Evolutionary conservation across 108 stramenopile species (phyloP).

Genomic region (Asterionellopsis glacialis): DNA sequence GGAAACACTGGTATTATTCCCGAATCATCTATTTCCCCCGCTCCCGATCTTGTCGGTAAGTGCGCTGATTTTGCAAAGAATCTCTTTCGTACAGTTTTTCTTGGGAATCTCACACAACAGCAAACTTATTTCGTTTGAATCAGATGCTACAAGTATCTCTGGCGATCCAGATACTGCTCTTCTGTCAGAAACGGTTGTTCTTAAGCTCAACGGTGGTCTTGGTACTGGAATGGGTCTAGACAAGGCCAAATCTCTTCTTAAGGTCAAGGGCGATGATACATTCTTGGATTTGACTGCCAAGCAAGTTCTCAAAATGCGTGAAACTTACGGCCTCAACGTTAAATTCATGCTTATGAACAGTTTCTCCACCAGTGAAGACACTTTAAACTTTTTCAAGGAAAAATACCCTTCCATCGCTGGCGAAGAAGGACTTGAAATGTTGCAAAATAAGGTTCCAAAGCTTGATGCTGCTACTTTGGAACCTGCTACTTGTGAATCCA

Average conservation of each 20-base stretch:
- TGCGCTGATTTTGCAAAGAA: constrained; percentile 23
- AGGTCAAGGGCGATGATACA: constrained; percentile 96
- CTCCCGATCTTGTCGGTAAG: constrained; percentile 82
- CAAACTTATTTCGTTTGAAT: too few relatives aligned
- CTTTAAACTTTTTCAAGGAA: constrained; percentile 82
- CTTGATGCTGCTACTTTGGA: constrained; percentile 85
- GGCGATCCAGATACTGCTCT: constrained; percentile 61
- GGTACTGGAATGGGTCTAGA: constrained; percentile 99
- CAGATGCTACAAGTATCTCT: constrained; percentile 15
- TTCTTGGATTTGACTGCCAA: constrained; percentile 99
- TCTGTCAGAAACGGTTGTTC: constrained; percentile 89
- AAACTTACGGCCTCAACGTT: constrained; percentile 87
- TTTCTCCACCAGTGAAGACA: constrained; percentile 96
- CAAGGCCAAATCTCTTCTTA: constrained; percentile 96
- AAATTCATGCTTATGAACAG: constrained; percentile 99
- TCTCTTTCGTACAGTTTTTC: too few relatives aligned
- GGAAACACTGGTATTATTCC: constrained; percentile 97
- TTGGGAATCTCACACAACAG: too few relatives aligned
- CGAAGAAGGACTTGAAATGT: constrained; percentile 96
- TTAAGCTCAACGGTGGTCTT: constrained; percentile 99
- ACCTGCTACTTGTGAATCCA: constrained; percentile 76
- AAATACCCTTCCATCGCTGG: constrained; percentile 83
- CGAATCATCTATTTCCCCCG: constrained; percentile 89
- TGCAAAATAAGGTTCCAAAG: constrained; percentile 99
- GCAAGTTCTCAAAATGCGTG: constrained; percentile 94